phyloP scores from a whole-genome alignment of 163 green algal genomes.

The Volvox carteri region DNA sequence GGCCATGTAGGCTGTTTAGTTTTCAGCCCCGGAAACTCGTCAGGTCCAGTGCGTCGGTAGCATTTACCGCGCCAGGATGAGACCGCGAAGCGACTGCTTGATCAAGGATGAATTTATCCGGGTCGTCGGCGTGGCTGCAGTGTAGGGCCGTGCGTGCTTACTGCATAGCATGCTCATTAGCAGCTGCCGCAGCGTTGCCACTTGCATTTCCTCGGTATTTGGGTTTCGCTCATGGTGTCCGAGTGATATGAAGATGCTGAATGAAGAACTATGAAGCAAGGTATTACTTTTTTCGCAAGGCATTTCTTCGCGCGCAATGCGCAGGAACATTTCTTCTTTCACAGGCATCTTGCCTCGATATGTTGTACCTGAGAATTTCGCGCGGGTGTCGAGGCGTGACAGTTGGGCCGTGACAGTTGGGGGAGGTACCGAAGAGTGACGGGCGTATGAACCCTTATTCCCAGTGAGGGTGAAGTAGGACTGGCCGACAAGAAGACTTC shows the following conservation, averaged over 20 bases:
- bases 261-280: not conserved
- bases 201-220: not conserved
- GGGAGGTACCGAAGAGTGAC: too few species aligned
- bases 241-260: not conserved
- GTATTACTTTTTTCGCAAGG: not conserved
- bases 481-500: too few species aligned
- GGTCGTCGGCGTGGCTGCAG: not conserved
- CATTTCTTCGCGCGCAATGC: slow-evolving; percentile 9
- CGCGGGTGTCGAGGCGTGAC: too few species aligned
- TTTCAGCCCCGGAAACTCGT: too few species aligned
- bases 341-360: not conserved
- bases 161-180: not conserved
- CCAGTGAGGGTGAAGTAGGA: too few species aligned
- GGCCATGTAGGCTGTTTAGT: not conserved
- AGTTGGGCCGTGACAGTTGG: too few species aligned
- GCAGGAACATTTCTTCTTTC: not conserved
- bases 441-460: too few species aligned
- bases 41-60: not conserved
- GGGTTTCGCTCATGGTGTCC: not conserved
- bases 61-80: not conserved
- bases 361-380: too few species aligned
- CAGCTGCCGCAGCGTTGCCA: not conserved
- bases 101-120: not conserved
- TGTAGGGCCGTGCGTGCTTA: not conserved
- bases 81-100: not conserved